A percentile compares a stretch with the other conserved stretches of the same genome.
Conservation (phyloP, 169 alveolate species). For the Haemoproteus tartakovskyi region DNA sequence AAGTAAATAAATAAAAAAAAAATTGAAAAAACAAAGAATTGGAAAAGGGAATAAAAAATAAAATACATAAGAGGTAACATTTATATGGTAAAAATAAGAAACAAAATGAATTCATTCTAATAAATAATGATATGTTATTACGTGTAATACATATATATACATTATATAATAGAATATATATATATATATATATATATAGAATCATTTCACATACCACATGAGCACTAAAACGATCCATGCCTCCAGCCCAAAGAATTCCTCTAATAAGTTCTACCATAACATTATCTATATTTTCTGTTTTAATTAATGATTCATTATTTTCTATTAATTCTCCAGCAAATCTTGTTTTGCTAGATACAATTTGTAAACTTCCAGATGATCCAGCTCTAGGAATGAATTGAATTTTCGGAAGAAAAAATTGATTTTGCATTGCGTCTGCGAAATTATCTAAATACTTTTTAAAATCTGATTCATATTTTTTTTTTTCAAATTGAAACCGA, state of each 20-base stretch:
- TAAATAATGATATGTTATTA: background rate
- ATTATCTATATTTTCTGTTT: constrained; percentile 27
- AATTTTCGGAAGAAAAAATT: constrained; percentile 3
- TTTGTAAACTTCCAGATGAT: constrained; percentile 18
- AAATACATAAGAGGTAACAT: no score
- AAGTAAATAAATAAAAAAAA: background rate
- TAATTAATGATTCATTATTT: constrained; percentile 9
- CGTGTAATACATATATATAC: background rate
- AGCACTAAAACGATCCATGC: constrained; percentile 44
- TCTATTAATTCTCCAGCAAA: constrained; percentile 41
- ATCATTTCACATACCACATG: constrained; percentile 4
- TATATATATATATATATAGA: constrained; percentile 8
- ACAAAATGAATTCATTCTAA: background rate
- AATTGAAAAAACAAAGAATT: background rate
- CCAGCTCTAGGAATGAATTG: constrained; percentile 22
- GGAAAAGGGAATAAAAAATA: background rate
- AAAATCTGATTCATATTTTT: no score
- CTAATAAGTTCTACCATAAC: constrained; percentile 40
- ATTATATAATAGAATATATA: background rate
- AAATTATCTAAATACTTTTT: constrained; percentile 4
- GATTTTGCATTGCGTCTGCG: constrained; percentile 10
- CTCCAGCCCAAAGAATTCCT: constrained; percentile 34
- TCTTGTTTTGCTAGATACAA: background rate
- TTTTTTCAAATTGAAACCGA: constrained; percentile 25
- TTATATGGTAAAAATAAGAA: background rate